Evolutionary conservation across 257 asterid genomes (phyloP).

Genomic region (Schizonepeta tenuifolia): DNA sequence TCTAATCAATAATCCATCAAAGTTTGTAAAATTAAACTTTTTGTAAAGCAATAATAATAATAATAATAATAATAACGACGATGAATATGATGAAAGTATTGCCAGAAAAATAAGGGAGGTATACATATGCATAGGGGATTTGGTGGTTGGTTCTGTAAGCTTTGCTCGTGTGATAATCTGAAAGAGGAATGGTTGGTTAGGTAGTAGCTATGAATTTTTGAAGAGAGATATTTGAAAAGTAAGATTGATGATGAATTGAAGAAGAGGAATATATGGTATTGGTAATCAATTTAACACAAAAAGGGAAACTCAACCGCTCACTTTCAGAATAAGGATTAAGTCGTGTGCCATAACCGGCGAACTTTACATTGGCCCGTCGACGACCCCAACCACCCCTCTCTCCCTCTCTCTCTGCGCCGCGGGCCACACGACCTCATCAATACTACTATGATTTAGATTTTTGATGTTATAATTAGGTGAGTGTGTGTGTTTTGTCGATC

Average conservation of each 20-base stretch:
- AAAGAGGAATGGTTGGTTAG: constrained; percentile 9
- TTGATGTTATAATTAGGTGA: neutral
- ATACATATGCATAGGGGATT: neutral
- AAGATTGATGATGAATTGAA: neutral
- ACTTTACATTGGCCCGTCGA: constrained; percentile 9
- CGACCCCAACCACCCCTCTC: constrained; percentile 6
- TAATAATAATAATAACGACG: neutral
- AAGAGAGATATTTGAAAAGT: neutral
- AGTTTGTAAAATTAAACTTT: neutral
- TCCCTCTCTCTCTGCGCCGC: neutral
- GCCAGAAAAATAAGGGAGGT: neutral
- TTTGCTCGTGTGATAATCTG: neutral
- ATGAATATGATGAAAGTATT: neutral
- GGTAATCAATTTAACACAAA: neutral
- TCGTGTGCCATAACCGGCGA: constrained; percentile 23
- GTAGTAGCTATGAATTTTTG: neutral
- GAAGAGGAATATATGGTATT: too few relatives aligned
- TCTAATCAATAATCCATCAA: neutral
- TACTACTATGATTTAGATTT: neutral
- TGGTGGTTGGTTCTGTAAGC: constrained; percentile 8
- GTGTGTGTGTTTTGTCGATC: neutral
- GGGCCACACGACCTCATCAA: neutral
- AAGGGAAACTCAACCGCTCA: constrained; percentile 64
- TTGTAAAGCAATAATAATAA: neutral
- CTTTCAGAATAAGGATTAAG: constrained; percentile 49